A percentile compares a stretch with the other conserved stretches of the same genome.
These are phyloP conservation scores for Drechslera avenae DNA, from an alignment of 2,329 filamentous ascomycete species.

Conservation along the genomic window DNA sequence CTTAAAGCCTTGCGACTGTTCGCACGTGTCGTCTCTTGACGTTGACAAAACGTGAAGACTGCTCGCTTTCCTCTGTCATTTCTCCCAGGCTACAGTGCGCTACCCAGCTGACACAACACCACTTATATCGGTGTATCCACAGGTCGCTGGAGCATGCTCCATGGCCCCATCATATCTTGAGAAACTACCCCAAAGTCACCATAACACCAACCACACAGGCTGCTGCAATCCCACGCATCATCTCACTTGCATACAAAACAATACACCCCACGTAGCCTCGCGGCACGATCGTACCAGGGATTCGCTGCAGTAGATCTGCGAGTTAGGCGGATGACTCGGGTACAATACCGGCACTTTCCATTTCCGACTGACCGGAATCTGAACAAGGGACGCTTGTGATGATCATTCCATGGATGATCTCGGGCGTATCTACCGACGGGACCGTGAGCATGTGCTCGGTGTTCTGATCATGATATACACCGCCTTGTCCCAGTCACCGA, in stretches of 20 bases:
- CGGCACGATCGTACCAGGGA: not conserved
- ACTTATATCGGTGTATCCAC: not conserved
- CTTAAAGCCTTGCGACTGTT: not conserved
- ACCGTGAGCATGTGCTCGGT: not conserved
- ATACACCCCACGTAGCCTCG: not conserved
- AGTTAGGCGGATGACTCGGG: not conserved
- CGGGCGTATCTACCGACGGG: not conserved
- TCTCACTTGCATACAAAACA: conserved; percentile 9
- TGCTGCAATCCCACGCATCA: conserved; percentile 7
- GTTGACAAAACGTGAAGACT: too few relatives aligned
- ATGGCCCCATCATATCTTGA: not conserved
- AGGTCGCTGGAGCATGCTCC: not conserved
- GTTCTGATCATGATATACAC: not conserved
- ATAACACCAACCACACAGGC: not conserved
- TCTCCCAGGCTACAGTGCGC: too few relatives aligned
- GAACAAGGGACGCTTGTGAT: not conserved
- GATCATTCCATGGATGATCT: not conserved
- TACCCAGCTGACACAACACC: conserved; percentile 9
- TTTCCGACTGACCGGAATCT: conserved; percentile 16
- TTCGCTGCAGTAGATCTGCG: not conserved
- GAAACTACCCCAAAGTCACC: not conserved
- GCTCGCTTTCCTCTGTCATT: too few relatives aligned
- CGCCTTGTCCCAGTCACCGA: not conserved
- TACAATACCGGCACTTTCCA: not conserved
- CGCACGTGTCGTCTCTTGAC: too few relatives aligned